Evolutionary conservation across 192 early-diverging fungal genomes (phyloP).

Genomic region (Chytriomyces sp.): DNA sequence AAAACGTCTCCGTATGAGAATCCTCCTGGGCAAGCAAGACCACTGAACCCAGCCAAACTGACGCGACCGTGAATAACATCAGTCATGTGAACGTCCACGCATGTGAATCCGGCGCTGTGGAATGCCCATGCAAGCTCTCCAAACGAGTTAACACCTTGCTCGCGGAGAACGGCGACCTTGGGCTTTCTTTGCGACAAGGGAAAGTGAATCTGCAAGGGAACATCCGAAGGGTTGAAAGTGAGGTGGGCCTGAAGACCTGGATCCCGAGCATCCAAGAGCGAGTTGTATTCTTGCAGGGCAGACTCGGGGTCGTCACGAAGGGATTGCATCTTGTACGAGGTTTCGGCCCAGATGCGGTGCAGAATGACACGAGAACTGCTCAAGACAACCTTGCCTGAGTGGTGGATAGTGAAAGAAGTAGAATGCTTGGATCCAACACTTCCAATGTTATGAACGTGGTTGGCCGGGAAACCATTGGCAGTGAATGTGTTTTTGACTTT

Average conservation of each 20-base stretch:
- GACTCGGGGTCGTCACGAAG: constrained; percentile 88
- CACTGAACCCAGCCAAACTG: constrained; percentile 72
- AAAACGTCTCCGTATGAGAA: constrained; percentile 99
- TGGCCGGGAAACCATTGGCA: constrained; percentile 55
- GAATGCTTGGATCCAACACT: constrained; percentile 15
- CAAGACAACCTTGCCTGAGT: constrained; percentile 50
- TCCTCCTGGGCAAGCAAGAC: constrained; percentile 93
- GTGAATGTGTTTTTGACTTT: constrained; percentile 54
- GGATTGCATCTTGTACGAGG: constrained; percentile 88
- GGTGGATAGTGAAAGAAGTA: constrained; percentile 53
- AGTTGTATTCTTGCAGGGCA: constrained; percentile 81
- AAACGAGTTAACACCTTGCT: constrained; percentile 97
- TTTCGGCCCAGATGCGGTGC: constrained; percentile 87
- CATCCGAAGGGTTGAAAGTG: constrained; percentile 70
- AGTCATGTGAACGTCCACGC: constrained; percentile 98
- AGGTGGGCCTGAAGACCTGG: constrained; percentile 77
- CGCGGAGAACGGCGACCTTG: constrained; percentile 91
- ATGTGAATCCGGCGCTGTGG: constrained; percentile 88
- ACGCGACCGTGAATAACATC: constrained; percentile 68
- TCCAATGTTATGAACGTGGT: constrained; percentile 60
- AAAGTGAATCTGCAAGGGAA: constrained; percentile 36
- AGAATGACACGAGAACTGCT: constrained; percentile 61
- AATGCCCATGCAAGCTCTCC: constrained; percentile 96
- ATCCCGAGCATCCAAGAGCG: constrained; percentile 69
- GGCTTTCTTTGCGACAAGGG: constrained; percentile 51